Percentiles rank a stretch among this genome's conserved stretches.
These are phyloP conservation scores for Karstenula rhodostoma DNA, from an alignment of 2,329 filamentous ascomycete genomes.

Conservation along the genomic window DNA sequence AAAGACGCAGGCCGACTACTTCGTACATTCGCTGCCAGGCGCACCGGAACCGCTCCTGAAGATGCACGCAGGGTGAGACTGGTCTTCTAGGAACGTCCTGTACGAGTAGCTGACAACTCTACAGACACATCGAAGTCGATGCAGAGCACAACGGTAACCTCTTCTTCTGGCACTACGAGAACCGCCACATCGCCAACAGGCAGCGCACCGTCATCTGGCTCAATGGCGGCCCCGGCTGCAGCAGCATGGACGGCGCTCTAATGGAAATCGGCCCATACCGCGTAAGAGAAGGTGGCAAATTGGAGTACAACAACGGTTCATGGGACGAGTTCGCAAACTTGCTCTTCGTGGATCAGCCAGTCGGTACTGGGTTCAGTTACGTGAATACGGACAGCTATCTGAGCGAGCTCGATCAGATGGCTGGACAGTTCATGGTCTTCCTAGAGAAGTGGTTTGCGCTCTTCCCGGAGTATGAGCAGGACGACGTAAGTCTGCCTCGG, in stretches of 20 bases:
- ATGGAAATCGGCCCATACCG: slow-evolving; percentile 97
- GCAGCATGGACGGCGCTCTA: slow-evolving; percentile 93
- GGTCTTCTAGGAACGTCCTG: slow-evolving; percentile 28
- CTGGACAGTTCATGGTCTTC: slow-evolving; percentile 84
- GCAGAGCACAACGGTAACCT: slow-evolving; percentile 88
- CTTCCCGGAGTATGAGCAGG: slow-evolving; percentile 89
- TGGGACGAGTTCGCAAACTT: slow-evolving; percentile 99
- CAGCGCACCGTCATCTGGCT: slow-evolving; percentile 95
- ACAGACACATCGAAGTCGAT: slow-evolving; percentile 88
- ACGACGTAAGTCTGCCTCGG: slow-evolving; percentile 74
- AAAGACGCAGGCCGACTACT: slow-evolving; percentile 84
- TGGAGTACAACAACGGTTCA: slow-evolving; percentile 88
- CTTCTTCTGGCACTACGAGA: slow-evolving; percentile 99
- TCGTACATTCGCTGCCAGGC: slow-evolving; percentile 83
- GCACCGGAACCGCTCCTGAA: slow-evolving; percentile 82
- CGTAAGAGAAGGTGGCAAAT: slow-evolving; percentile 74
- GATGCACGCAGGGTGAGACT: slow-evolving; percentile 94
- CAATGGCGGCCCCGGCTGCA: slow-evolving; percentile 96
- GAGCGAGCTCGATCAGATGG: slow-evolving; percentile 87
- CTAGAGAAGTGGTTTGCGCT: slow-evolving; percentile 89
- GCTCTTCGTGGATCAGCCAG: slow-evolving; percentile 95
- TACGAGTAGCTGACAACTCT: slow-evolving; percentile 18
- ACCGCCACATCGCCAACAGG: slow-evolving; percentile 90
- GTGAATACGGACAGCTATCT: slow-evolving; percentile 89
- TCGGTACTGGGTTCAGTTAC: slow-evolving; percentile 96